Conservation (phyloP, 148 eudicot genomes). For the Linanthus parryae region DNA sequence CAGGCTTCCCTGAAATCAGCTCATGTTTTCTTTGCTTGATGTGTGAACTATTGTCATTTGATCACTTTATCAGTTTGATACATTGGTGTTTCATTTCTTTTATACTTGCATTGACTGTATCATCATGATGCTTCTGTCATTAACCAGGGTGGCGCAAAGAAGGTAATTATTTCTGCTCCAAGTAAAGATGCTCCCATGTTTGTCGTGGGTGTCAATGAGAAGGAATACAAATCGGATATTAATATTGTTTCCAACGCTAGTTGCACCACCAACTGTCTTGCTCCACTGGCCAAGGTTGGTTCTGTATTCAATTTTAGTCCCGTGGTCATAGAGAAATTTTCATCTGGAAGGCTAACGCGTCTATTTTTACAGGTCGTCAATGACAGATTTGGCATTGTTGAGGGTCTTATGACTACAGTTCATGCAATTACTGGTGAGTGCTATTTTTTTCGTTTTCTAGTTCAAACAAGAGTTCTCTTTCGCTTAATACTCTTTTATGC, state of each 20-base stretch:
- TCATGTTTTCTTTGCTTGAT: too few relatives aligned
- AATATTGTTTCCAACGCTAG: conserved; percentile 57
- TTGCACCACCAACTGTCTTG: conserved; percentile 66
- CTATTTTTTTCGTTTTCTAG: neutral
- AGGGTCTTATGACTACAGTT: conserved; percentile 69
- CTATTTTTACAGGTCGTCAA: conserved; percentile 30
- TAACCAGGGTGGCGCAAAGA: conserved; percentile 79
- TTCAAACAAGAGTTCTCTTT: neutral
- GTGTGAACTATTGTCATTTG: too few relatives aligned
- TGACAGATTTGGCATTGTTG: conserved; percentile 59
- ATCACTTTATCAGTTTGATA: too few relatives aligned
- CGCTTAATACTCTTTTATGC: conserved; percentile 1
- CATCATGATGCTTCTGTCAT: too few relatives aligned
- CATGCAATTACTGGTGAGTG: conserved; percentile 50
- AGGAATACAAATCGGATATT: conserved; percentile 41
- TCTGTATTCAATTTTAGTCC: conserved; percentile 1
- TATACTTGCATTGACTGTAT: too few relatives aligned
- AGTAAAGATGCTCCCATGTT: conserved; percentile 59
- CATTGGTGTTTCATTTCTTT: too few relatives aligned
- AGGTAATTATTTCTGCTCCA: conserved; percentile 65
- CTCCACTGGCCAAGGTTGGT: conserved; percentile 56
- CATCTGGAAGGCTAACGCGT: neutral
- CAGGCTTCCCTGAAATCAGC: too few relatives aligned
- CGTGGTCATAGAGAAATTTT: too few relatives aligned
- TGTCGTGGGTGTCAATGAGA: conserved; percentile 58